Conservation (phyloP, 2,329 filamentous ascomycete species). For the Neofusicoccum sp. region DNA sequence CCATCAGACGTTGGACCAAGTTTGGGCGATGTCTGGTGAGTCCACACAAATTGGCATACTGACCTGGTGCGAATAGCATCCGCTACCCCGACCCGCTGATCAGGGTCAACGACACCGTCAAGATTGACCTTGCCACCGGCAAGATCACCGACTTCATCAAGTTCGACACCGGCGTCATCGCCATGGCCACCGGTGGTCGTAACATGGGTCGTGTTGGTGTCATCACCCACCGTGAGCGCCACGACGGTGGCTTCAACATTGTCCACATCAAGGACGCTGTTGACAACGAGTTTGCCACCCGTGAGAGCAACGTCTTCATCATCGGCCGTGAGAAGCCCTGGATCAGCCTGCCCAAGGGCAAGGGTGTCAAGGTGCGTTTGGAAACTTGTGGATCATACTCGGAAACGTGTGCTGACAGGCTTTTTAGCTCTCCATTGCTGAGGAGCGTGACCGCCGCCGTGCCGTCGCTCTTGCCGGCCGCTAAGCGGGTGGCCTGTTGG, state of each 20-base stretch:
- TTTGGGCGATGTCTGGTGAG: conserved; percentile 69
- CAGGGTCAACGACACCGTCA: conserved; percentile 99
- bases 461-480: conserved; percentile 62
- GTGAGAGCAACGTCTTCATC: conserved; percentile 99
- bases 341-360: conserved; percentile 99
- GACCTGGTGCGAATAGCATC: conserved; percentile 67
- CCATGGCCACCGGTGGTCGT: conserved; percentile 98
- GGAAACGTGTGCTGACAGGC: background rate
- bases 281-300: conserved; percentile 99
- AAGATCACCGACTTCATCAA: conserved; percentile 98
- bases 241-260: conserved; percentile 99
- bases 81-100: conserved; percentile 97
- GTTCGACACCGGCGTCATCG: conserved; percentile 97
- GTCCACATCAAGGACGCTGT: conserved; percentile 99
- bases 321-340: conserved; percentile 98
- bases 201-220: conserved; percentile 99
- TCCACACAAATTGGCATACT: conserved; percentile 36
- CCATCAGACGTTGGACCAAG: conserved; percentile 99
- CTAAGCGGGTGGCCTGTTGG: conserved; percentile 38
- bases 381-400: background rate
- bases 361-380: conserved; percentile 82
- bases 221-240: conserved; percentile 99
- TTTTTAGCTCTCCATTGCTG: conserved; percentile 82
- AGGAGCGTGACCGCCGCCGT: conserved; percentile 98
- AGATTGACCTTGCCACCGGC: conserved; percentile 95